These are phyloP conservation scores for Exserohilum rostratum DNA, from an alignment of 2,329 filamentous ascomycete genomes.

Conservation along the genomic window DNA sequence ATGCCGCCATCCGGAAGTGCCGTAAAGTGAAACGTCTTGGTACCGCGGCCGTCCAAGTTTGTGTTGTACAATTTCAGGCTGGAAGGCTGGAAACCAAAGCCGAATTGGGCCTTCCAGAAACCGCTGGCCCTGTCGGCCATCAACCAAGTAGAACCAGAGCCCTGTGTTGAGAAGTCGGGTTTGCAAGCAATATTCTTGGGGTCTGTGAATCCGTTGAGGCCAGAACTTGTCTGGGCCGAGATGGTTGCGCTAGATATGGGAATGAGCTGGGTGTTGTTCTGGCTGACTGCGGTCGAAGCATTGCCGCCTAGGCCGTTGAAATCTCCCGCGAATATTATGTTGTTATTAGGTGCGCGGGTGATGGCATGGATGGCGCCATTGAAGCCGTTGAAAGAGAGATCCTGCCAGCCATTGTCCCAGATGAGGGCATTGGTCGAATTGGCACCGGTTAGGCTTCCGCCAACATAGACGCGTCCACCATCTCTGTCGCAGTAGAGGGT, in stretches of 20 bases:
- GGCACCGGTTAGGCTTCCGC: slow-evolving; percentile 78
- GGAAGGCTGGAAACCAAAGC: slow-evolving; percentile 84
- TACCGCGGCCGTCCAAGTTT: slow-evolving; percentile 80
- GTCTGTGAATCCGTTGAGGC: slow-evolving; percentile 70
- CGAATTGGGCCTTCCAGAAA: slow-evolving; percentile 82
- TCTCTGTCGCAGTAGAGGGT: slow-evolving; percentile 81
- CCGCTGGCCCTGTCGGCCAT: slow-evolving; percentile 76
- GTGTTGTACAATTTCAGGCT: slow-evolving; percentile 91
- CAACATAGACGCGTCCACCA: slow-evolving; percentile 83
- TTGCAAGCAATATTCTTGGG: slow-evolving; percentile 85
- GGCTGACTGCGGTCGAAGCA: slow-evolving; percentile 65
- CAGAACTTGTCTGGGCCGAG: slow-evolving; percentile 67
- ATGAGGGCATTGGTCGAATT: slow-evolving; percentile 90
- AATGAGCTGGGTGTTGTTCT: slow-evolving; percentile 77
- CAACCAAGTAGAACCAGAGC: slow-evolving; percentile 80
- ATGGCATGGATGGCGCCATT: slow-evolving; percentile 92
- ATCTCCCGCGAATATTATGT: slow-evolving; percentile 88
- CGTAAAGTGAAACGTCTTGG: slow-evolving; percentile 85
- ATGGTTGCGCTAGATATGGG: slow-evolving; percentile 83
- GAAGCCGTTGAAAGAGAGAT: slow-evolving; percentile 89
- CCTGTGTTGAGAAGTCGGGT: slow-evolving; percentile 64
- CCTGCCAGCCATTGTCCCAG: slow-evolving; percentile 75
- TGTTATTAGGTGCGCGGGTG: slow-evolving; percentile 75
- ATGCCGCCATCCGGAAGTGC: slow-evolving; percentile 88
- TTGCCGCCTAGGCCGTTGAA: slow-evolving; percentile 92